Evolutionary conservation across 2,329 filamentous ascomycete species (phyloP), one percentile per base, ranked within the genome.

Genomic region (Beauveria bassiana): DNA sequence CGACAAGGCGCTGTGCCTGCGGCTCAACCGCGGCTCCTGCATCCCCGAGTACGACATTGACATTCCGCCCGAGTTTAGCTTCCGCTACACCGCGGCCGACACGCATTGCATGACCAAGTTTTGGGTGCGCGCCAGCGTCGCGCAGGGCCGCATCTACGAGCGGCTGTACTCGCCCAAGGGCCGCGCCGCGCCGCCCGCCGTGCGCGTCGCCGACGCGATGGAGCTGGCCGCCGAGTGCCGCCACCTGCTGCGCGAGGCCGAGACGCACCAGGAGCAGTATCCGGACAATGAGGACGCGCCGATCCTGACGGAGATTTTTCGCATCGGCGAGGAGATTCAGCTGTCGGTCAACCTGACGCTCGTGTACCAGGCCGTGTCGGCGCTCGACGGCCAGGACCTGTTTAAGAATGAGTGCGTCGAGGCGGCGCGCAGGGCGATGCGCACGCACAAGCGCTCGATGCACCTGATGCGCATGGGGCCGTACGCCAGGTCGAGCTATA

Each of bases 41-140:
- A 81, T 88, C 38, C 81, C 82, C 54, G 83, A 85, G 61, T 85
- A 80, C 68, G 84, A 86, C 59, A 82, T 86, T 59, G 80, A 79
- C 1, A 75, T 85, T 7, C 76, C 79, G 2, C 71, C 75, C 34
- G 66, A 69, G 18, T 73, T 75, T 34, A 68, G 76, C 55, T 75
- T 77, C 40, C 81, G 80, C 71, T 77, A 75, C 6, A 64, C 68
- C 24, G 64, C 69, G 1, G 18, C 38, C 1, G 67, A 67, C 5
- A 68, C 71, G 7, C 71, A 34, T 4, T 24, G 42, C 9, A 52
- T 85, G 26, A 80, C 83, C 38, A 70, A 74, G 8, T 70, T 80
- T 40, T 87, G 84, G 83, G 78, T 86, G 51, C 74, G 75, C 38
- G 75, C 83, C 8, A 79, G 82, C 16, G 78, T 78, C 28, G 75